Conservation (phyloP, 768 basidiomycete genomes). For the Candolleomyces aberdarensis region DNA sequence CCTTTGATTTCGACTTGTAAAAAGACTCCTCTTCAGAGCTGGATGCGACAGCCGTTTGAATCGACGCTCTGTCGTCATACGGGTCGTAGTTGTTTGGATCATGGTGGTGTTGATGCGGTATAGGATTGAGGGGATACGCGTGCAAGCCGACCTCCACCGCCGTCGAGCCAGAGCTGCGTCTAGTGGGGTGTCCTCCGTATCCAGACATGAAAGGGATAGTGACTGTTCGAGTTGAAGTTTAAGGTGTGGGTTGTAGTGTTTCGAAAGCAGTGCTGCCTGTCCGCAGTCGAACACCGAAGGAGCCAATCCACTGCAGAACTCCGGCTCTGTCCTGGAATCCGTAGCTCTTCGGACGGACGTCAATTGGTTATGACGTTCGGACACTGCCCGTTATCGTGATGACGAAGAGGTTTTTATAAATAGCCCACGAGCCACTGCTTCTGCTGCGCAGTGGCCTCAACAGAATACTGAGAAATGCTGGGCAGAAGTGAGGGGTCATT, state of each 20-base stretch:
- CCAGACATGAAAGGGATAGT: background rate
- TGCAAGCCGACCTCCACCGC: background rate
- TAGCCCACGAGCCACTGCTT: too few relatives aligned
- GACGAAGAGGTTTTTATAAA: too few relatives aligned
- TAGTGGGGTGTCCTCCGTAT: background rate
- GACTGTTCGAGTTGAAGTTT: background rate
- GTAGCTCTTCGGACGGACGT: too few relatives aligned
- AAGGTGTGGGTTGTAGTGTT: background rate
- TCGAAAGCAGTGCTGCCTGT: too few relatives aligned
- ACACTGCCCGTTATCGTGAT: too few relatives aligned
- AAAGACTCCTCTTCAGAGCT: background rate
- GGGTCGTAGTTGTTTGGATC: background rate
- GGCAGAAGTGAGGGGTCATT: too few relatives aligned
- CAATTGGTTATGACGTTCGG: too few relatives aligned
- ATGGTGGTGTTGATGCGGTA: background rate
- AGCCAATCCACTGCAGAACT: too few relatives aligned
- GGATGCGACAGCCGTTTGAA: background rate
- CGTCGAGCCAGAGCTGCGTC: background rate
- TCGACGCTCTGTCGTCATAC: background rate
- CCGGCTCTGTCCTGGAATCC: too few relatives aligned
- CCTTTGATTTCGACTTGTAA: background rate
- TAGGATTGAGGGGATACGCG: background rate
- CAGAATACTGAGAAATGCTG: too few relatives aligned
- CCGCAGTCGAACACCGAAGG: too few relatives aligned
- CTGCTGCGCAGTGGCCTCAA: too few relatives aligned